A percentile compares a stretch with the other conserved stretches of the same genome.
phyloP scores from a whole-genome alignment of 805 yeast species.

The Komagataella pastoris region DNA sequence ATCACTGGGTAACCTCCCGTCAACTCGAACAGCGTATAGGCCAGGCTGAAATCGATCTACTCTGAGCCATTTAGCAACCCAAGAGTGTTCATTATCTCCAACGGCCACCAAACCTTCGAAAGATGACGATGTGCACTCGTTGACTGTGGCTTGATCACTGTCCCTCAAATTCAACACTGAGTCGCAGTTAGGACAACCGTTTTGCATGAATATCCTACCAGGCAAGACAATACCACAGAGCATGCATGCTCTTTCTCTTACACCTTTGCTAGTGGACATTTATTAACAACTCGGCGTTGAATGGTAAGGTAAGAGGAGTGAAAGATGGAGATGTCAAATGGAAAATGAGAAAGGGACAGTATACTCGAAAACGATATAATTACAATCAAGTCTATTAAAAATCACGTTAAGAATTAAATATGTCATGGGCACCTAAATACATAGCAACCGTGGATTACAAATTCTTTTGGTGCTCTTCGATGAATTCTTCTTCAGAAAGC shows the following conservation, averaged over 20 bases:
- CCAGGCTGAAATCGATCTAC: constrained; percentile 84
- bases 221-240: constrained; percentile 89
- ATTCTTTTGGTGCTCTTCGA: neutral
- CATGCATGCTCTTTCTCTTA: constrained; percentile 78
- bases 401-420: neutral
- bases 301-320: neutral
- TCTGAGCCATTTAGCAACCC: constrained; percentile 96
- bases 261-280: neutral
- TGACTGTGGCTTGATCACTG: constrained; percentile 72
- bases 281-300: neutral
- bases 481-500: neutral
- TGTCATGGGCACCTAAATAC: too few relatives aligned
- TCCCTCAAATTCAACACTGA: constrained; percentile 60
- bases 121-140: constrained; percentile 91
- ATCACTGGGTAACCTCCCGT: constrained; percentile 84
- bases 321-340: neutral
- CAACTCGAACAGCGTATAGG: constrained; percentile 84
- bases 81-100: constrained; percentile 71
- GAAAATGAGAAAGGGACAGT: neutral
- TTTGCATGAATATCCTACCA: constrained; percentile 59
- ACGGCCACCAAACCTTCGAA: constrained; percentile 92
- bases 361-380: neutral
- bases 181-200: constrained; percentile 96
- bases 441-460: neutral
- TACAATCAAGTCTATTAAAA: neutral